A percentile compares a stretch with the other conserved stretches of the same genome.
phyloP scores from a whole-genome alignment of 148 eudicot species.

The Rhododendron ovatum region DNA sequence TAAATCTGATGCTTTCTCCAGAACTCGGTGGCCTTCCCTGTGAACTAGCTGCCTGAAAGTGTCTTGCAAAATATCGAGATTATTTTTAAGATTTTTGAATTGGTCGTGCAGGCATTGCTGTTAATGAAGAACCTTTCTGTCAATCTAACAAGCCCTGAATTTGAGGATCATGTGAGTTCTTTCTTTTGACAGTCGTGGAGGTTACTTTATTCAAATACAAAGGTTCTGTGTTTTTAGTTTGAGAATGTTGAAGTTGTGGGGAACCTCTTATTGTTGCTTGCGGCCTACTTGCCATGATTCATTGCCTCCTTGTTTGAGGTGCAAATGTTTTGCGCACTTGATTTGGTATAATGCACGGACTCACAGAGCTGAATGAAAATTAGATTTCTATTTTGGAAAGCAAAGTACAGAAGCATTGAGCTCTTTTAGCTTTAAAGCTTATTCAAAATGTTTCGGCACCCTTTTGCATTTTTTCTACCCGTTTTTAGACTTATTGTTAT shows the following conservation, averaged over 20 bases:
- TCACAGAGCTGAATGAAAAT: background rate
- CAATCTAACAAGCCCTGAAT: conserved; percentile 76
- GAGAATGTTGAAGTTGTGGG: background rate
- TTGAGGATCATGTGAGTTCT: conserved; percentile 69
- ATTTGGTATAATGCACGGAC: background rate
- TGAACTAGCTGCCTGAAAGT: background rate
- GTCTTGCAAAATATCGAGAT: background rate
- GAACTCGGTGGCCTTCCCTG: background rate
- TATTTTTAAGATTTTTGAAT: background rate
- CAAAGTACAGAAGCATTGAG: background rate
- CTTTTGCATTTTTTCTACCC: background rate
- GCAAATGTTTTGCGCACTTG: background rate
- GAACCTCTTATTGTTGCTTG: background rate
- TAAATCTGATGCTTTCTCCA: background rate
- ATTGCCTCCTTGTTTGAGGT: background rate
- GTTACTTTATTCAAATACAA: background rate
- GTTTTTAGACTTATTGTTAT: background rate
- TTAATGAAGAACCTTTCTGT: conserved; percentile 69
- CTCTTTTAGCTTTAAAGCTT: background rate
- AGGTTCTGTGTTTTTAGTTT: background rate
- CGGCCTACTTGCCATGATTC: background rate
- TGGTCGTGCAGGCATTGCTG: conserved; percentile 45
- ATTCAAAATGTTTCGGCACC: background rate
- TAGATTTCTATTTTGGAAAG: background rate
- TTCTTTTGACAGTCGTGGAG: background rate